These are phyloP conservation scores for Kentomonas sorsogonicus DNA, from an alignment of 208 protist species.

Conservation along the genomic window DNA sequence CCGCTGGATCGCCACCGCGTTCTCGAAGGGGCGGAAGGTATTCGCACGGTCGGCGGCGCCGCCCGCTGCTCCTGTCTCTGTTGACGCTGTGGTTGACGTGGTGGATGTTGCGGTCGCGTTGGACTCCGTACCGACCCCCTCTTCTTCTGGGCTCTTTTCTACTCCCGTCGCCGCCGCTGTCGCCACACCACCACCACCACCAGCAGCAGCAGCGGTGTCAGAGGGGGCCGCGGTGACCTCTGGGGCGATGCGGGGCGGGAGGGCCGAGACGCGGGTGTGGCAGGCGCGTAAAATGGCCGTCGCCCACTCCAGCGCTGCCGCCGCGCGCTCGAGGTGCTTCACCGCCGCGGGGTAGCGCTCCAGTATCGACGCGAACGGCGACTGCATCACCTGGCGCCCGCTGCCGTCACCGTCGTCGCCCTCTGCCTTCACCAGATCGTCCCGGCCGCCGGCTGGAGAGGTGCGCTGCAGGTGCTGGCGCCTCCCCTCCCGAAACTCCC, in stretches of 20 bases:
- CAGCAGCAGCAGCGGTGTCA: conserved; percentile 1
- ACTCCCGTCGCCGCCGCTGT: neutral
- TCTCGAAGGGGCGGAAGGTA: no score
- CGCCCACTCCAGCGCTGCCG: conserved; percentile 55
- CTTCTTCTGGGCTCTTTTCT: neutral
- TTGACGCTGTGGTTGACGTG: neutral
- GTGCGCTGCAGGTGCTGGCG: neutral
- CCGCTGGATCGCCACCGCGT: conserved; percentile 1
- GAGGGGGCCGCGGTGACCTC: no score
- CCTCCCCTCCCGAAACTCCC: neutral
- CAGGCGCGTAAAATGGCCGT: conserved; percentile 38
- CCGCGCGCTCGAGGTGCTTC: conserved; percentile 52
- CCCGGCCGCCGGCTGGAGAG: neutral
- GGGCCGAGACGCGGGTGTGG: conserved; percentile 21
- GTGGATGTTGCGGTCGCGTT: neutral
- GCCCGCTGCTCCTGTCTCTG: neutral
- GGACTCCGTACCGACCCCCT: neutral
- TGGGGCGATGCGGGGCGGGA: conserved; percentile 11
- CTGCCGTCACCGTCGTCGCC: neutral
- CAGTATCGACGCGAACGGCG: conserved; percentile 41
- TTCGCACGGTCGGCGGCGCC: no score
- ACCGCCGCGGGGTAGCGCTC: conserved; percentile 27
- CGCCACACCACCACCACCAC: neutral
- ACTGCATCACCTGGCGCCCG: conserved; percentile 20
- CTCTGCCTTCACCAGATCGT: neutral